phyloP scores from a whole-genome alignment of 306 rosid genomes.

The Trifolium fragiferum region DNA sequence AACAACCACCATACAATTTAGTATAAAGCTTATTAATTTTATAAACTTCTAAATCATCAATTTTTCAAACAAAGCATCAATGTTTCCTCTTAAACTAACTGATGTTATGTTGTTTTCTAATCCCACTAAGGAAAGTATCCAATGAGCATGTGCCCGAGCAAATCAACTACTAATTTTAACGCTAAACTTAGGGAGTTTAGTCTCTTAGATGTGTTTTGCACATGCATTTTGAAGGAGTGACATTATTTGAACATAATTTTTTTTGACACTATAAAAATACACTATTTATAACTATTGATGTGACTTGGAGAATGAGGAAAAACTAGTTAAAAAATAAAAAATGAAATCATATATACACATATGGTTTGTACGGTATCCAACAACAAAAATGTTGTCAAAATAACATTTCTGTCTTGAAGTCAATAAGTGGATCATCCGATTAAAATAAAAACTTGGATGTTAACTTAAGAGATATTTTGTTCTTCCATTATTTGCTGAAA shows the following conservation, averaged over 20 bases:
- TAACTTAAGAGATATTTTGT: background rate
- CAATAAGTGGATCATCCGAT: background rate
- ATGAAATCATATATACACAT: too few relatives aligned
- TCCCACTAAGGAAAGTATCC: background rate
- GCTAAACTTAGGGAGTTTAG: conserved; percentile 1
- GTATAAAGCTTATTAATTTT: background rate
- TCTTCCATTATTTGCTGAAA: background rate
- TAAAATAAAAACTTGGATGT: conserved; percentile 2
- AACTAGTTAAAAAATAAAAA: too few relatives aligned
- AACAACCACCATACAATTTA: background rate
- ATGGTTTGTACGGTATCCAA: too few relatives aligned
- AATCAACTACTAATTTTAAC: background rate
- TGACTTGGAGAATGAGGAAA: too few relatives aligned
- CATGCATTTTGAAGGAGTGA: background rate
- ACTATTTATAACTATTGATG: too few relatives aligned
- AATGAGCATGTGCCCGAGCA: conserved; percentile 7
- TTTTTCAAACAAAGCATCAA: background rate
- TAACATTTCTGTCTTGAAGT: background rate
- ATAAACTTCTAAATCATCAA: background rate
- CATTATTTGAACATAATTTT: too few relatives aligned
- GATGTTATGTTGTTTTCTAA: background rate
- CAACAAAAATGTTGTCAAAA: too few relatives aligned
- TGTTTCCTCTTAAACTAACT: background rate
- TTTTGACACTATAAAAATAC: too few relatives aligned
- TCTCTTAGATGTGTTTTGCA: background rate